Conservation (phyloP, 2,329 filamentous ascomycete genomes). For the Chrysoporthe austroafricana region DNA sequence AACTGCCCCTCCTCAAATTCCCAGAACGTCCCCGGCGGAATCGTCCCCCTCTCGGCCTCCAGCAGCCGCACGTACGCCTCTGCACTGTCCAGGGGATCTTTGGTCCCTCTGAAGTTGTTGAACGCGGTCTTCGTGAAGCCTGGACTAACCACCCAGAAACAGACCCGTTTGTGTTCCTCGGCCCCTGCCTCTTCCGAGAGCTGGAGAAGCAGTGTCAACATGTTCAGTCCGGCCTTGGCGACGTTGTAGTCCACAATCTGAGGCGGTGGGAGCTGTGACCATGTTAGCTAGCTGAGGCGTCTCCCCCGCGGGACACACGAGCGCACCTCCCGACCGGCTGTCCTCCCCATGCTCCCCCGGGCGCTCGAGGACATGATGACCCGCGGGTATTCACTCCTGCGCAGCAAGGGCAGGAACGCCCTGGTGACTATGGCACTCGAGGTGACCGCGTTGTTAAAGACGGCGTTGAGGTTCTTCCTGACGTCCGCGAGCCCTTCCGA, state of each 20-base stretch:
- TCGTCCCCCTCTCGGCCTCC: constrained; percentile 25
- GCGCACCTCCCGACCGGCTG: constrained; percentile 27
- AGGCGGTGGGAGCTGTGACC: constrained; percentile 14
- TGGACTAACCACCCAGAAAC: constrained; percentile 30
- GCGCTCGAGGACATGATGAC: constrained; percentile 32
- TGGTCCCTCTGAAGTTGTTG: constrained; percentile 29
- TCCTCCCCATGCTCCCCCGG: constrained; percentile 29
- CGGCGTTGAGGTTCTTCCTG: constrained; percentile 20
- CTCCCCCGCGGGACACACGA: too few relatives aligned
- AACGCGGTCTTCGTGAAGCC: constrained; percentile 31
- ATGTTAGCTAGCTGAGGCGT: not conserved
- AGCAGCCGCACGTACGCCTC: constrained; percentile 28
- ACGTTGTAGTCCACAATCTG: constrained; percentile 27
- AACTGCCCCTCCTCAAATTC: constrained; percentile 31
- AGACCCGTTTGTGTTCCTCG: constrained; percentile 19
- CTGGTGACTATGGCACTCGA: constrained; percentile 29
- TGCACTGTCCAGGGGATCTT: constrained; percentile 28
- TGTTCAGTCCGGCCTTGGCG: constrained; percentile 32
- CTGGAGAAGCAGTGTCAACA: constrained; percentile 31
- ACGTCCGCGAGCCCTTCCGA: constrained; percentile 20
- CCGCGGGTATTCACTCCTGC: constrained; percentile 22
- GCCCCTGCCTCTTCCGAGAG: constrained; percentile 19
- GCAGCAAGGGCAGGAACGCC: constrained; percentile 26
- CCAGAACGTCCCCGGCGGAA: constrained; percentile 29
- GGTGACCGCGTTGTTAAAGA: constrained; percentile 31